Evolutionary conservation across 768 basidiomycete species (phyloP), one percentile per base, ranked within the genome.

Genomic region (Phaeolepiota aurea): DNA sequence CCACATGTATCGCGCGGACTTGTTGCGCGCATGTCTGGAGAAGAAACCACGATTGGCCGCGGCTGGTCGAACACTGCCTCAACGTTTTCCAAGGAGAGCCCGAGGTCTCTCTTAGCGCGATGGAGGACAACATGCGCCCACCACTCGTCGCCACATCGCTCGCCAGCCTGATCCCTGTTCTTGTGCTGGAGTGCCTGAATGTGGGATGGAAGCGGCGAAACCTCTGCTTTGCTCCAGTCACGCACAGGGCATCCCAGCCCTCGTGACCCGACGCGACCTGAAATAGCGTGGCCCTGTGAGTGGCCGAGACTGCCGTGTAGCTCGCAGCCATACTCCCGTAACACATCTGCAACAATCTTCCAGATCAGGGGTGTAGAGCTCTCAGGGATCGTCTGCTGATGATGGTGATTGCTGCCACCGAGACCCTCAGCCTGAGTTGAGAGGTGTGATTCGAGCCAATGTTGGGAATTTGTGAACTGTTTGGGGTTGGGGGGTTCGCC

Each of bases 361-460:
- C 76, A 75, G 21, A 77, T 67, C 43, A 55, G 58, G 31, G 37
- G 28, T 9, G 50, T 44, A 9, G 54, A 41, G 40, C 42, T 32
- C 22, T 47, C 11, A 20, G 30, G 38, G 5, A 45, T 37, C 44
- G 20, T 44, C 37, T 32, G 52, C 43, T 32, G 43, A 47, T 19
- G 25, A 30, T 3, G 36, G 23, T 4, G 25, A 28, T n/a, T 28
- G 33, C n/a, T 16, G 7, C 33, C 33, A 54, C 39, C 48, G 55
- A 54, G 47, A 56, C 33, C 42, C 37, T 51, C 46, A 19, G 54
- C 50, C 31, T 69, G 57, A 40, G 60, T 58, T 15, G 73, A 71
- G 28, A 74, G 64, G 47, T 74, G 64, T 12, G 49, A 45, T 48
- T 72, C 67, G 20, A 77, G 64, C 63, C 70, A 72, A 32, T 68